Conservation (phyloP, 2,329 filamentous ascomycete genomes). For the Myriosclerotinia scirpicola region DNA sequence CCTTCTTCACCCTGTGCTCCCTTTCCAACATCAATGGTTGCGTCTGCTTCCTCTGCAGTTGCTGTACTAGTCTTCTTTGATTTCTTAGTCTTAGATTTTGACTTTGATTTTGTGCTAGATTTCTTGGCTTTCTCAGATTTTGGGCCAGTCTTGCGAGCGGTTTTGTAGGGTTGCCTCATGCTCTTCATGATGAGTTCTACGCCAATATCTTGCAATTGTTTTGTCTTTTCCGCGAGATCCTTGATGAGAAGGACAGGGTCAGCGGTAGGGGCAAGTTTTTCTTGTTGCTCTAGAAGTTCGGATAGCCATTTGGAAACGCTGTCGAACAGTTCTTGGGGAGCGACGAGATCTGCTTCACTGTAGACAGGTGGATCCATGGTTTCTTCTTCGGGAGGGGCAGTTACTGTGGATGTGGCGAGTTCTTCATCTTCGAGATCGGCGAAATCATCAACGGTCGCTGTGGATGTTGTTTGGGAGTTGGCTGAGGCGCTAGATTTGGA, state of each 20-base stretch:
- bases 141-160: constrained; percentile 25
- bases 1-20: constrained; percentile 34
- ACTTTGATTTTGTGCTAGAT: constrained; percentile 32
- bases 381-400: constrained; percentile 45
- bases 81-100: constrained; percentile 43
- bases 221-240: constrained; percentile 68
- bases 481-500: constrained; percentile 45
- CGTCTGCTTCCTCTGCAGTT: constrained; percentile 38
- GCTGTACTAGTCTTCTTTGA: constrained; percentile 38
- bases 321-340: constrained; percentile 61
- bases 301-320: constrained; percentile 72
- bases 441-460: constrained; percentile 52
- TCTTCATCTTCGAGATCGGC: constrained; percentile 79
- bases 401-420: constrained; percentile 37
- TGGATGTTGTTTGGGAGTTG: constrained; percentile 40
- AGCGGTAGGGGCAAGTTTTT: constrained; percentile 65
- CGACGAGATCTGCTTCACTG: constrained; percentile 67
- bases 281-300: constrained; percentile 68
- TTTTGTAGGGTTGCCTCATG: constrained; percentile 52
- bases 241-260: constrained; percentile 73
- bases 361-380: constrained; percentile 67
- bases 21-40: constrained; percentile 44
- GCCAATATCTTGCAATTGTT: constrained; percentile 69
- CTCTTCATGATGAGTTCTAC: constrained; percentile 71
- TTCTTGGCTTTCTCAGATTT: constrained; percentile 42